Conservation (phyloP, 805 yeast genomes). For the Ogataea zsoltii region DNA sequence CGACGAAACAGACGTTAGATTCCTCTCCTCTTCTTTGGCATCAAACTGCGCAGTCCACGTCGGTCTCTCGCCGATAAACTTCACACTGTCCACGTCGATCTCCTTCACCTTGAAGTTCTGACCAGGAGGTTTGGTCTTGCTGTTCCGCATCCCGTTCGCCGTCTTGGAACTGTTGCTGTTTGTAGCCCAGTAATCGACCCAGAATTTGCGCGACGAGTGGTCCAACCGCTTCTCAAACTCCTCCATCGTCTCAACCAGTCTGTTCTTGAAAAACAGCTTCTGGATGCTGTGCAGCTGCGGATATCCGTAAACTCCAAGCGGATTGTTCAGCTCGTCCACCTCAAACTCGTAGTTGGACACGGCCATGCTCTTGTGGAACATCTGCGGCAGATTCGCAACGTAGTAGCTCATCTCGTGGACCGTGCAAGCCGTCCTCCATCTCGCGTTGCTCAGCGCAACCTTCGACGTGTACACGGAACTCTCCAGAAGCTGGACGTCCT, state of each 20-base stretch:
- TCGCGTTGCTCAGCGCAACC: conserved; percentile 48
- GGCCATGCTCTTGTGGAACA: conserved; percentile 43
- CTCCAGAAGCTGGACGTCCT: conserved; percentile 45
- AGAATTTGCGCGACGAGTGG: conserved; percentile 43
- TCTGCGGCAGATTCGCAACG: conserved; percentile 45
- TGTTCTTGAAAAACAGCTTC: conserved; percentile 52
- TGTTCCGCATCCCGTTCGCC: conserved; percentile 1
- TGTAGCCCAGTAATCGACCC: conserved; percentile 52
- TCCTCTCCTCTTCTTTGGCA: conserved; percentile 25
- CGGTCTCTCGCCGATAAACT: conserved; percentile 28
- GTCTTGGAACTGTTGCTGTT: conserved; percentile 34
- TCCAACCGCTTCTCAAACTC: conserved; percentile 35
- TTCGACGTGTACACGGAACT: conserved; percentile 47
- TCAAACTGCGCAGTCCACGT: conserved; percentile 31
- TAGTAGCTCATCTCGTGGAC: conserved; percentile 69
- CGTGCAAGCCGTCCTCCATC: conserved; percentile 59
- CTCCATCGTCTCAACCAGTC: conserved; percentile 40
- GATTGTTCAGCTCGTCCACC: conserved; percentile 50
- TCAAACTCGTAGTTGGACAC: conserved; percentile 40
- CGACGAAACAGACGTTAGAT: no score
- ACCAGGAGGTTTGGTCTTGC: conserved; percentile 5
- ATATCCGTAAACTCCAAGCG: conserved; percentile 56
- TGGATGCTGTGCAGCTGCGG: conserved; percentile 57
- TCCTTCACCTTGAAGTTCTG: conserved; percentile 36
- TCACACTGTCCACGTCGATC: conserved; percentile 34